These are phyloP conservation scores for Chaetomium tenue DNA, from an alignment of 495 filamentous ascomycete genomes.

Conservation along the genomic window DNA sequence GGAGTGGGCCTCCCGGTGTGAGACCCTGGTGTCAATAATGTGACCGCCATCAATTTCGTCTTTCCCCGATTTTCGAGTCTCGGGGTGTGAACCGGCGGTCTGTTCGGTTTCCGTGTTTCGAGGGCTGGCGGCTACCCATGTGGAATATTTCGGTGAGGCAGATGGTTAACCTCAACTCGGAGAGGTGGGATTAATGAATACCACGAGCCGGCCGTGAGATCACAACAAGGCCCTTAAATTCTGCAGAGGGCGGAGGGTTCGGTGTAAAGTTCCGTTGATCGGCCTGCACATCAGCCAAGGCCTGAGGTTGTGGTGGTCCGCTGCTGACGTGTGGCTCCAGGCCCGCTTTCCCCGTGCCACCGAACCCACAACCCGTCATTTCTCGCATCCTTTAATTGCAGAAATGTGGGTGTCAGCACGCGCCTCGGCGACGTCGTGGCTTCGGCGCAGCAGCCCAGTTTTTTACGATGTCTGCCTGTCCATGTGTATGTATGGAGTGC, in stretches of 20 bases:
- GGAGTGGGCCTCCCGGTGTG: background rate
- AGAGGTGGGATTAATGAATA: too few relatives aligned
- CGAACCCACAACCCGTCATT: slow-evolving; percentile 4
- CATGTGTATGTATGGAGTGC: background rate
- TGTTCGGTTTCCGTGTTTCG: background rate
- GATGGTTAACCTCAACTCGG: too few relatives aligned
- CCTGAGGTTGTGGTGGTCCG: background rate
- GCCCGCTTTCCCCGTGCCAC: slow-evolving; percentile 1
- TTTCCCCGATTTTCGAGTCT: background rate
- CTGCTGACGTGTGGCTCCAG: slow-evolving; percentile 2
- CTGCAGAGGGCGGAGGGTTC: background rate
- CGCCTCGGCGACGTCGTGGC: slow-evolving; percentile 2
- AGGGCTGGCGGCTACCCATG: too few relatives aligned
- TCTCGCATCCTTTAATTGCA: background rate
- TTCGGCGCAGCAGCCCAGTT: background rate
- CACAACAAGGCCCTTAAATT: too few relatives aligned
- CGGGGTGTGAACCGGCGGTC: background rate
- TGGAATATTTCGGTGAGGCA: too few relatives aligned
- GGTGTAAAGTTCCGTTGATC: background rate
- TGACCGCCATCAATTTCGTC: background rate
- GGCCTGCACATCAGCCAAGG: background rate
- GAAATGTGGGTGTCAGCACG: background rate
- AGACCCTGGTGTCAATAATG: background rate
- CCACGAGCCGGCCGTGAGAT: too few relatives aligned
- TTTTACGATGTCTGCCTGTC: background rate